A percentile compares a stretch with the other conserved stretches of the same genome.
Evolutionary conservation across 345 rosid genomes (phyloP).

Genomic region (Ricinus communis): DNA sequence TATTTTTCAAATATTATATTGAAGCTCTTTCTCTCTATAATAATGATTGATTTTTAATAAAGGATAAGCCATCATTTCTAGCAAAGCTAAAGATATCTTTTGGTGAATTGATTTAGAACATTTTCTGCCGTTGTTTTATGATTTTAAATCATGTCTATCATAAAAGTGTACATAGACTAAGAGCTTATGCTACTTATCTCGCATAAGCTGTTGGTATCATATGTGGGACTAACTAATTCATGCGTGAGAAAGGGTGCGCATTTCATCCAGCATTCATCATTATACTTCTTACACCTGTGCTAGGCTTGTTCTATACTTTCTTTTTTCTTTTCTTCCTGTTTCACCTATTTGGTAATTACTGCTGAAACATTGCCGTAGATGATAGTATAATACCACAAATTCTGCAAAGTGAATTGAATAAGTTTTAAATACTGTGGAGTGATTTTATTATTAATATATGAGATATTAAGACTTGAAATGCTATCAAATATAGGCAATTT

Average conservation of each 20-base stretch:
- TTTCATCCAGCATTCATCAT: no score
- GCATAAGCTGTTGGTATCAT: not conserved
- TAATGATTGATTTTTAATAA: not conserved
- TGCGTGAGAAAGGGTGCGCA: not conserved
- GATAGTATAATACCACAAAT: not conserved
- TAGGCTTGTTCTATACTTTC: no score
- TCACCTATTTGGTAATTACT: not conserved
- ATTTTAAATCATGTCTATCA: not conserved
- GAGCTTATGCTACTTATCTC: no score
- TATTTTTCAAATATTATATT: not conserved
- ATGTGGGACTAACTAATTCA: not conserved
- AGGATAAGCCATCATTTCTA: not conserved
- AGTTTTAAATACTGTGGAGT: not conserved
- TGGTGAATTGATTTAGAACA: not conserved
- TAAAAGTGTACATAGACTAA: not conserved
- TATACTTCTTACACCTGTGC: no score
- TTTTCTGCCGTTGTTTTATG: not conserved
- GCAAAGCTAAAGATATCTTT: not conserved
- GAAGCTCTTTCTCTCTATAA: not conserved
- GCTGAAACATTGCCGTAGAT: not conserved
- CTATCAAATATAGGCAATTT: conserved; percentile 68
- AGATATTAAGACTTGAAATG: conserved; percentile 21
- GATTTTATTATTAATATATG: conserved; percentile 6
- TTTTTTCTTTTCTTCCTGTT: not conserved
- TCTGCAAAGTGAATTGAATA: not conserved